Percentiles rank a stretch among this genome's conserved stretches.
Evolutionary conservation across 2,329 filamentous ascomycete genomes (phyloP).

Genomic region (Xylariaceae sp.): DNA sequence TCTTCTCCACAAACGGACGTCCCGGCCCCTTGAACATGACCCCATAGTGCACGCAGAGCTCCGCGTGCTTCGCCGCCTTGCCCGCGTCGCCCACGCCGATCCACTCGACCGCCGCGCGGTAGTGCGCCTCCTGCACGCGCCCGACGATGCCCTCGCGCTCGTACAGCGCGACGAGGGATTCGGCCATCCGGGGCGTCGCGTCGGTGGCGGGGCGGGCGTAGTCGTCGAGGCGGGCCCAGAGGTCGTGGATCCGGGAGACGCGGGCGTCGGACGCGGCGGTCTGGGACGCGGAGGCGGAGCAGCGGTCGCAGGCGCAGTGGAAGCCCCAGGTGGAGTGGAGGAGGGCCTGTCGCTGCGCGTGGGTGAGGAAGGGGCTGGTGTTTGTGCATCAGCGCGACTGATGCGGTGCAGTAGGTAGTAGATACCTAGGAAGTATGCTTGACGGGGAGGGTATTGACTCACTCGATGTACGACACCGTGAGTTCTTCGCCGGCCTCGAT

Average conservation of each 20-base stretch:
- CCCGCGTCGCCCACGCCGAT: slow-evolving; percentile 30
- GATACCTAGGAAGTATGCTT: too few species aligned
- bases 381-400: too few species aligned
- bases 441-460: slow-evolving; percentile 6
- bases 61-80: slow-evolving; percentile 29
- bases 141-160: slow-evolving; percentile 29
- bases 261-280: slow-evolving; percentile 28
- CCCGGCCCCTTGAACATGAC: slow-evolving; percentile 27
- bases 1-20: slow-evolving; percentile 23
- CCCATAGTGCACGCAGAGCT: slow-evolving; percentile 20
- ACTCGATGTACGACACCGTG: slow-evolving; percentile 36
- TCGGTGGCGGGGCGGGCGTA: slow-evolving; percentile 28
- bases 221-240: slow-evolving; percentile 31
- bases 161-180: slow-evolving; percentile 33
- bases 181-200: slow-evolving; percentile 31
- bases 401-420: too few species aligned
- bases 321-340: slow-evolving; percentile 35
- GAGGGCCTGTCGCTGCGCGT: slow-evolving; percentile 22
- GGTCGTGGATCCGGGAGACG: slow-evolving; percentile 24
- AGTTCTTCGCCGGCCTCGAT: slow-evolving; percentile 36
- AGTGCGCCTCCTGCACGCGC: slow-evolving; percentile 32
- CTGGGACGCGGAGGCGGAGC: slow-evolving; percentile 23
- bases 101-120: slow-evolving; percentile 35
- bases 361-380: slow-evolving; percentile 21
- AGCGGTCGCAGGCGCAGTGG: slow-evolving; percentile 32